Evolutionary conservation across 495 filamentous ascomycete species (phyloP).

Genomic region (Xylaria scruposa): DNA sequence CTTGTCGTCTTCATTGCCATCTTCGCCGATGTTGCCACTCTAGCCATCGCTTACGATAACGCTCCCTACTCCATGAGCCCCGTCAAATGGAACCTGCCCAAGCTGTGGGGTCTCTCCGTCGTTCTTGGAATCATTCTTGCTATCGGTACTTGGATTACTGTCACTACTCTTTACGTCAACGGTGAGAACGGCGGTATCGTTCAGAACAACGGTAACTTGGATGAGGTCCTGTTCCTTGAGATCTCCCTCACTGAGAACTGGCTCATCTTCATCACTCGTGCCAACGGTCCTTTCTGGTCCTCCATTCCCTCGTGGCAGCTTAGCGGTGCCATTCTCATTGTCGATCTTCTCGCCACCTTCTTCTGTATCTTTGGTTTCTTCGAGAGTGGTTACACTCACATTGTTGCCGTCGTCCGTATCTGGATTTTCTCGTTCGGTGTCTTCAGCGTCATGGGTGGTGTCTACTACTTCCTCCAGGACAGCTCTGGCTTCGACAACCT

Average conservation of each 20-base stretch:
- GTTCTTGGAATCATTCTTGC: constrained; percentile 82
- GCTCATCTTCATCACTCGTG: constrained; percentile 95
- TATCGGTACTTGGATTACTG: constrained; percentile 81
- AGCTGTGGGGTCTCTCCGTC: constrained; percentile 90
- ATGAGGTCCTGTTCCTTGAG: constrained; percentile 86
- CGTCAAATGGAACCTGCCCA: constrained; percentile 93
- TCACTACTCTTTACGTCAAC: constrained; percentile 75
- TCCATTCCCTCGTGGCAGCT: constrained; percentile 85
- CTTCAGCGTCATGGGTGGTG: constrained; percentile 70
- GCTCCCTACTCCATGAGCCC: constrained; percentile 85
- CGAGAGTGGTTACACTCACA: constrained; percentile 67
- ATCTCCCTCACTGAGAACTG: constrained; percentile 93
- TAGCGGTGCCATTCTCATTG: constrained; percentile 72
- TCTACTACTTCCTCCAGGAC: constrained; percentile 79
- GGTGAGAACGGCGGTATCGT: constrained; percentile 78
- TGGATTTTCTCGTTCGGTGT: constrained; percentile 91
- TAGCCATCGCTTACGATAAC: constrained; percentile 93
- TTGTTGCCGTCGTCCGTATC: constrained; percentile 81
- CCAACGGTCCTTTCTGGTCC: constrained; percentile 85
- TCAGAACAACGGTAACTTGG: constrained; percentile 82
- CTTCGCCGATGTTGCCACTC: constrained; percentile 91
- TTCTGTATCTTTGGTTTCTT: constrained; percentile 88
- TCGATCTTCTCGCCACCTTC: constrained; percentile 82
- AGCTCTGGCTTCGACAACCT: constrained; percentile 83
- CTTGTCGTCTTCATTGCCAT: constrained; percentile 93